phyloP scores from a whole-genome alignment of 306 rosid genomes.

The Cucurbita moschata region DNA sequence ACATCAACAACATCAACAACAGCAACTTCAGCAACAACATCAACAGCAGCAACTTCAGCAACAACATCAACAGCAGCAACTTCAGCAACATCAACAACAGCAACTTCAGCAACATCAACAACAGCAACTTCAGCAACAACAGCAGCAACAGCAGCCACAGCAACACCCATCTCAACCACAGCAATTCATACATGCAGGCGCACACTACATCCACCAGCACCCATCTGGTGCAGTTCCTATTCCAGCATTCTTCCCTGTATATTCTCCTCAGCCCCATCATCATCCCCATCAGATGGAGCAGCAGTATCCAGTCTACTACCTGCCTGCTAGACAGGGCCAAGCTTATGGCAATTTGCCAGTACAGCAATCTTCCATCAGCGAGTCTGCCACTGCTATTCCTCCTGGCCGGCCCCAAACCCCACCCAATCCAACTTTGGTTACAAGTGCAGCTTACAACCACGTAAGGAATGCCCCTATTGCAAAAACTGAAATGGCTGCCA shows the following conservation, averaged over 20 bases:
- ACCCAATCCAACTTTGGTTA: conserved; percentile 37
- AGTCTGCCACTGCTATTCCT: conserved; percentile 27
- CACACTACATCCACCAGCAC: conserved; percentile 64
- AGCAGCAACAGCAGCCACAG: conserved; percentile 31
- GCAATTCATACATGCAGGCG: conserved; percentile 48
- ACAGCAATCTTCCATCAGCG: conserved; percentile 56
- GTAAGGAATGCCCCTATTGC: conserved; percentile 44
- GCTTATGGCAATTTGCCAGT: conserved; percentile 42
- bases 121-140: conserved; percentile 38
- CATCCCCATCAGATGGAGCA: conserved; percentile 53
- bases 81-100: conserved; percentile 25
- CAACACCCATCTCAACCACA: conserved; percentile 34
- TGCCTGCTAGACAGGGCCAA: conserved; percentile 65
- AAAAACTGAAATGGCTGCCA: conserved; percentile 52
- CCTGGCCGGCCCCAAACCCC: conserved; percentile 49
- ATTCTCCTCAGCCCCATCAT: conserved; percentile 69
- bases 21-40: neutral
- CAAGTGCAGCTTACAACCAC: conserved; percentile 39
- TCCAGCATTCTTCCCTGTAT: conserved; percentile 63
- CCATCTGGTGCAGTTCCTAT: conserved; percentile 38
- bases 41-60: neutral
- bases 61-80: conserved; percentile 29
- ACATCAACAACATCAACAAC: conserved; percentile 11
- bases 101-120: conserved; percentile 29
- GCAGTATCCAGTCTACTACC: conserved; percentile 62